phyloP scores from a whole-genome alignment of 1,284 basidiomycete genomes.

The Malassezia pachydermatis region DNA sequence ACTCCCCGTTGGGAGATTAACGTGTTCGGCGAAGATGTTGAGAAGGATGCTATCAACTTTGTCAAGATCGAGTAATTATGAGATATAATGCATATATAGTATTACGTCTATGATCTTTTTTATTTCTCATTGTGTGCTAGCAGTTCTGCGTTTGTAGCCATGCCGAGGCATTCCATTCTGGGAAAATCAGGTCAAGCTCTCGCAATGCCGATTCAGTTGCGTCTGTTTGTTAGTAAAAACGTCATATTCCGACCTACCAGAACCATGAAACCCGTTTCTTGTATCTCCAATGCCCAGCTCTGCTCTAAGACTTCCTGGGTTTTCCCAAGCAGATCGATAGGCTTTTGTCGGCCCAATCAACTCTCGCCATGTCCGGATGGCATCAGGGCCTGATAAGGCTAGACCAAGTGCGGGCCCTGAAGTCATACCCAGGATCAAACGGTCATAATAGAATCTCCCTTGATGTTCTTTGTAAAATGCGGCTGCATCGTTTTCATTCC shows the following conservation, averaged over 20 bases:
- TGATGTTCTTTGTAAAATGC: constrained; percentile 41
- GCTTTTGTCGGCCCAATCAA: constrained; percentile 44
- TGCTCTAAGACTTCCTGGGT: constrained; percentile 25
- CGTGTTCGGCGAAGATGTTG: constrained; percentile 35
- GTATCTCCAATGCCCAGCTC: constrained; percentile 41
- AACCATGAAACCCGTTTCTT: constrained; percentile 44
- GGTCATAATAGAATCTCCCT: constrained; percentile 44
- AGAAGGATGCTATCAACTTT: constrained; percentile 26
- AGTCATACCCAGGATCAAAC: constrained; percentile 39
- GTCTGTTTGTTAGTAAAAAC: background rate
- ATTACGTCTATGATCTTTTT: background rate
- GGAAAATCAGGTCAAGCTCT: constrained; percentile 10
- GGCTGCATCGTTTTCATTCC: constrained; percentile 36
- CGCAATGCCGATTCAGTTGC: constrained; percentile 6
- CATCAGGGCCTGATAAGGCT: constrained; percentile 32
- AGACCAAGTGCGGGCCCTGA: constrained; percentile 35
- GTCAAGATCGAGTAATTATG: constrained; percentile 38
- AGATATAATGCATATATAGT: no score
- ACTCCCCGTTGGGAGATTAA: constrained; percentile 34
- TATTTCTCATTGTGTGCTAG: background rate
- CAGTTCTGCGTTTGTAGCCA: background rate
- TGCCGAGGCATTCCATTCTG: constrained; percentile 8
- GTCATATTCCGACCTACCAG: constrained; percentile 17
- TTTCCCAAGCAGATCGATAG: constrained; percentile 33
- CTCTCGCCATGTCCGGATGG: constrained; percentile 31